A percentile compares a stretch with the other conserved stretches of the same genome.
Evolutionary conservation across 1,284 basidiomycete species (phyloP).

Genomic region (Bondarzewia mesenterica): DNA sequence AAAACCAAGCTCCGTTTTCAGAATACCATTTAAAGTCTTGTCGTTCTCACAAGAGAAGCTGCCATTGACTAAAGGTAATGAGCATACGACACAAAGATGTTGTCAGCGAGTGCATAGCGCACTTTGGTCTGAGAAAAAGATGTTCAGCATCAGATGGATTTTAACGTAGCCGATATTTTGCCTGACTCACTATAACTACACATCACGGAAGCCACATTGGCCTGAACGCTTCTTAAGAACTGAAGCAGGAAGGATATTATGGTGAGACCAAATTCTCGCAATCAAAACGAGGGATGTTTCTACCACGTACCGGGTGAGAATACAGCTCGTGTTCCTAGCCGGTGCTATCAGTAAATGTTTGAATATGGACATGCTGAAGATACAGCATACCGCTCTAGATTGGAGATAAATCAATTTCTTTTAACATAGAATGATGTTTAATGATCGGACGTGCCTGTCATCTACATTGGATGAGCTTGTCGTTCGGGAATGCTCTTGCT

Average conservation of each 20-base stretch:
- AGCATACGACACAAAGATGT: background rate
- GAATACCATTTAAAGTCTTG: conserved; percentile 57
- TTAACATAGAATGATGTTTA: too few relatives aligned
- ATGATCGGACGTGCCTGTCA: conserved; percentile 49
- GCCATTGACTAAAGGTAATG: conserved; percentile 39
- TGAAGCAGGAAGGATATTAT: conserved; percentile 16
- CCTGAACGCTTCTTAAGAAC: conserved; percentile 58
- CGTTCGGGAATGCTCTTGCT: conserved; percentile 51
- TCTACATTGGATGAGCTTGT: conserved; percentile 55
- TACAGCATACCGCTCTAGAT: conserved; percentile 23
- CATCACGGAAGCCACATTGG: conserved; percentile 63
- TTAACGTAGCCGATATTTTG: background rate
- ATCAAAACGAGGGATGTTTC: background rate
- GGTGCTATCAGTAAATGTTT: conserved; percentile 1
- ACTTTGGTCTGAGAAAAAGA: conserved; percentile 37
- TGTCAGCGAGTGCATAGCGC: conserved; percentile 6
- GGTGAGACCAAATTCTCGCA: conserved; percentile 10
- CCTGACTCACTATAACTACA: conserved; percentile 51
- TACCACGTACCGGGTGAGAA: conserved; percentile 33
- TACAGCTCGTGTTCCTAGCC: conserved; percentile 50
- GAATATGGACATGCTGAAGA: background rate
- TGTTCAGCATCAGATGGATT: too few relatives aligned
- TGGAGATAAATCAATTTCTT: too few relatives aligned
- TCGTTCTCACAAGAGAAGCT: conserved; percentile 65
- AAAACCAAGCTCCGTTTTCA: conserved; percentile 70